A percentile compares a stretch with the other conserved stretches of the same genome.
phyloP scores from a whole-genome alignment of 2,329 filamentous ascomycete genomes.

The Amauroascus niger region DNA sequence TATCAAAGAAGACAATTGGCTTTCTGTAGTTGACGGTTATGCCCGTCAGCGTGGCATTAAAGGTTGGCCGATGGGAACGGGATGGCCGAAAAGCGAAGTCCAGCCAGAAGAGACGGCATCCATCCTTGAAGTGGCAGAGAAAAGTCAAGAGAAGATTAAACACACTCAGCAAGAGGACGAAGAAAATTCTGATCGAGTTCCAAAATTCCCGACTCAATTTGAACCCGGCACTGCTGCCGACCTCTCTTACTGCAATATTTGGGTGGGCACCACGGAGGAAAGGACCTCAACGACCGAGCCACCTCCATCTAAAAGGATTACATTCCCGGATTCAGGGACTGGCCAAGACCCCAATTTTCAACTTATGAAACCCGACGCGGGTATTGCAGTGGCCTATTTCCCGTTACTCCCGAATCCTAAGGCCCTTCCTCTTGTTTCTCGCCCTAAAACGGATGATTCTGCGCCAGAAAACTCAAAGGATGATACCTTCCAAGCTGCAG shows the following conservation, averaged over 20 bases:
- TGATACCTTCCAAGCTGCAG: conserved; percentile 29
- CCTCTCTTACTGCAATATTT: conserved; percentile 76
- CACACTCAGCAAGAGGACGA: conserved; percentile 35
- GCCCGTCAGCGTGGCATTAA: conserved; percentile 80
- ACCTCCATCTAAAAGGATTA: conserved; percentile 43
- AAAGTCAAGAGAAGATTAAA: conserved; percentile 27
- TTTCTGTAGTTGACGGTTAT: conserved; percentile 88
- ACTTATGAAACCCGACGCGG: conserved; percentile 66
- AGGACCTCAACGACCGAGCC: conserved; percentile 48
- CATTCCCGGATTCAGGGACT: conserved; percentile 42
- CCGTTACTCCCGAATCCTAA: conserved; percentile 71
- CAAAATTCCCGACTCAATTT: conserved; percentile 17
- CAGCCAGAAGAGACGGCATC: conserved; percentile 50
- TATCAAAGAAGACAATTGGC: conserved; percentile 90
- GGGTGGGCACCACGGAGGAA: conserved; percentile 79
- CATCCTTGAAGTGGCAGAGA: conserved; percentile 60
- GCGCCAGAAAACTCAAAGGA: background rate
- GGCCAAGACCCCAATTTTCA: conserved; percentile 56
- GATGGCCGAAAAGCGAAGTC: conserved; percentile 58
- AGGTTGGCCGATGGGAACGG: conserved; percentile 90
- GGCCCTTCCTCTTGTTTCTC: conserved; percentile 23
- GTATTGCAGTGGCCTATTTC: conserved; percentile 82
- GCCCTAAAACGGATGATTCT: conserved; percentile 10
- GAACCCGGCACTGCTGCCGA: conserved; percentile 32
- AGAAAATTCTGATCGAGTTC: conserved; percentile 35